Base-by-base conservation (phyloP, 2,329 filamentous ascomycete species). In the Aureobasidium sp. region DNA sequence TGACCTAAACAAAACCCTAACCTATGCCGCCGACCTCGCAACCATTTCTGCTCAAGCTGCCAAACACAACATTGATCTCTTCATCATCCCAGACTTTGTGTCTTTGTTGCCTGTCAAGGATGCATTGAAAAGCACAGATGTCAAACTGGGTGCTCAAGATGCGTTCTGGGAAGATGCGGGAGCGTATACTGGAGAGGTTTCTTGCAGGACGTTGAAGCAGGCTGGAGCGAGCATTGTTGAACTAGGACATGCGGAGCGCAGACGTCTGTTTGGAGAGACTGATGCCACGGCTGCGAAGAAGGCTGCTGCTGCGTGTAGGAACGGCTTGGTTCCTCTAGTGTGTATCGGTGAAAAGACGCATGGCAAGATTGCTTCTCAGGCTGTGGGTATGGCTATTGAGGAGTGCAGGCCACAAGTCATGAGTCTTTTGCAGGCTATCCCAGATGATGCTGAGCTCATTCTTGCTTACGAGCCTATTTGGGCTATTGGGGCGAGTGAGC, bases 381-480 rank as follows among this genome's bases (percentile, higher is more conserved):
- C 79, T 0, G 79, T 87, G 0, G 80, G 79, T 0, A 70, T 78
- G 1, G 89, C 89, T 0, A 81, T 90, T 2, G 73, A 78, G 15
- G 87, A 92, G 72, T 89, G 89, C 68, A 78, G 76, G 39, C 74
- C 76, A 5, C 89, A 93, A 73, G 79, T 95, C 61, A 78, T 79
- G 42, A 77, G 83, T 1, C 84, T 90, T 2, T 71, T 94, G 57
- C 76, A 76, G 1, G 81, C 79, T 0, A 77, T 93, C 8, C 81
- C 85, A 0, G 77, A 78, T 11, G 78, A 84, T 16, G 83, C 85
- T 0, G 86, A 91, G 52, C 81, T 94, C 5, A 83, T 93, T 7
- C 80, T 95, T 62, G 90, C 90, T 1, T 95, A 95, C 70, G 90
- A 95, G 77, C 90, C 90, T 8, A 89, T 94, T 1, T 95, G 90